phyloP scores from a whole-genome alignment of 1,139 yeast species.

The Candida gigantensis region DNA sequence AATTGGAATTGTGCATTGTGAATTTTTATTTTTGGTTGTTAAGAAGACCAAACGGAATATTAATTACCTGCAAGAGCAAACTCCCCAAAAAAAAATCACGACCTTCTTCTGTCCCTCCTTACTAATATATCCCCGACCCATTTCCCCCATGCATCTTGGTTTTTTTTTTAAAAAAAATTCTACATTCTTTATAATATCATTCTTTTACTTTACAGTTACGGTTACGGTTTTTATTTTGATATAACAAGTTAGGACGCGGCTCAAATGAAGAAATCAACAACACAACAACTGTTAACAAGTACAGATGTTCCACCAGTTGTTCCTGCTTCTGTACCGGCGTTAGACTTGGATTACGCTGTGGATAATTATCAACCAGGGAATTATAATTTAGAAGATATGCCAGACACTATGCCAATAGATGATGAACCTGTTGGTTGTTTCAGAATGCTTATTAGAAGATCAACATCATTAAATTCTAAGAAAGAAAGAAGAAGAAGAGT shows the following conservation, averaged over 20 bases:
- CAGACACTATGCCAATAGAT: constrained; percentile 31
- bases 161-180: no score
- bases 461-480: neutral
- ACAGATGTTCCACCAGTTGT: constrained; percentile 15
- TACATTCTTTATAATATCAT: neutral
- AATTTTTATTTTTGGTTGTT: no score
- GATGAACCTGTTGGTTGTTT: constrained; percentile 25
- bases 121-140: no score
- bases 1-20: no score
- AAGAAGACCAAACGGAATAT: no score
- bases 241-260: no score
- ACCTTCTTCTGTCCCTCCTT: no score
- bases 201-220: neutral
- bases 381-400: constrained; percentile 31
- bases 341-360: constrained; percentile 32
- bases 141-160: no score
- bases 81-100: no score
- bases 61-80: no score
- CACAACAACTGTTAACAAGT: constrained; percentile 9
- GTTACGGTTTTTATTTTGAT: neutral
- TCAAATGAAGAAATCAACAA: neutral
- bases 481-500: constrained; percentile 8
- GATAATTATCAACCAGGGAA: constrained; percentile 30
- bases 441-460: constrained; percentile 18
- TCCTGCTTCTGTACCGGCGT: constrained; percentile 13